Base-by-base conservation (phyloP, 1,284 basidiomycete species). In the Athelia psychrophila region DNA sequence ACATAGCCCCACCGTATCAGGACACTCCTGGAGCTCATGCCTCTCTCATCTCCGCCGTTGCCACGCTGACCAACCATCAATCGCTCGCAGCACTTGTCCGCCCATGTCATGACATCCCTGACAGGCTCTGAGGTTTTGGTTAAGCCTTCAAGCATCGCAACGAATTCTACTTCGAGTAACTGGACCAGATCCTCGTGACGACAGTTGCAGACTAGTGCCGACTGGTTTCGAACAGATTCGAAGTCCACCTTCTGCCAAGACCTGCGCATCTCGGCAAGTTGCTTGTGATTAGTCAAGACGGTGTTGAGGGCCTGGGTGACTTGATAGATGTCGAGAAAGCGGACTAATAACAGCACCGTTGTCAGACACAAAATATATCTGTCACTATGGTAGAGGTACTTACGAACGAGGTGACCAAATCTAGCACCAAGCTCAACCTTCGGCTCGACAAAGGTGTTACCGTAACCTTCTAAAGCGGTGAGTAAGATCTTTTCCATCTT, bases 1-100 rank as follows among this genome's bases (percentile, higher is more conserved):
- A 93, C 91, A 71, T 93, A 93, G 53, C 91, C 90, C 90, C 90
- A 93, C 49, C 91, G 84, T 66, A 93, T 93, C 61, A 93, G 75
- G 48, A 93, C 81, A 64, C 90, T 91, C 57, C 89, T 76, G 50
- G 90, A 91, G 67, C 88, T 91, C 84, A 92, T 84, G 53, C 83
- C 76, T 59, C 88, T 77, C 54, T 92, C 90, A 56, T 91, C 90
- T 20, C 73, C 69, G 42, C 72, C 70, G 47, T 75, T 75, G 49
- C 72, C 75, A 48, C 85, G 78, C 48, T 77, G 78, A 55, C 75
- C 72, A 50, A 88, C 87, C 85, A 92, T 91, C 56, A 93, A 70
- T 55, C 85, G 74, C 61, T 92, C 89, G 54, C 88, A 91, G 65
- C 89, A 91, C 64, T 90, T 89, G 65, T 93, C 91, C 25, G 90